A percentile compares a stretch with the other conserved stretches of the same genome.
Conservation (phyloP, 2,329 filamentous ascomycete genomes). For the Coniella lustricola region DNA sequence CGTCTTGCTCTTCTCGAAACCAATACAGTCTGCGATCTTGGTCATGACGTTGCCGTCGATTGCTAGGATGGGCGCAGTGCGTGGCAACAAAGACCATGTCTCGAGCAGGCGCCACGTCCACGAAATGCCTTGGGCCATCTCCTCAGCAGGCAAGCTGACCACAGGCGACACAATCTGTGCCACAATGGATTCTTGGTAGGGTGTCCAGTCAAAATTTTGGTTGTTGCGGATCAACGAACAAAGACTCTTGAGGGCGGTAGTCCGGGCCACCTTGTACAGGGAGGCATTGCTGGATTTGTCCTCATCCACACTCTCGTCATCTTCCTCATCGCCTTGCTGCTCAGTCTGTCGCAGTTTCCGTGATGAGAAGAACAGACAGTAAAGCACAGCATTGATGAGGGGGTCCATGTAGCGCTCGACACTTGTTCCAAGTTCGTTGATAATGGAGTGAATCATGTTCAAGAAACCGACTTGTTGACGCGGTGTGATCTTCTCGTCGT, state of each 20-base stretch:
- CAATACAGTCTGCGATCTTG: constrained; percentile 66
- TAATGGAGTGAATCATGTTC: constrained; percentile 83
- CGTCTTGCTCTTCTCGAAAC: constrained; percentile 55
- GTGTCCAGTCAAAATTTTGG: constrained; percentile 61
- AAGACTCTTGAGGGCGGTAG: constrained; percentile 74
- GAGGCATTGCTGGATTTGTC: constrained; percentile 44
- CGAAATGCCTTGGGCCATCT: constrained; percentile 86
- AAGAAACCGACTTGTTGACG: constrained; percentile 86
- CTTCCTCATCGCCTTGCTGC: constrained; percentile 30
- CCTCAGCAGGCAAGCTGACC: constrained; percentile 68
- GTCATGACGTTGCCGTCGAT: constrained; percentile 57
- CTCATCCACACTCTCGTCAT: constrained; percentile 23
- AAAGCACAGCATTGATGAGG: constrained; percentile 71
- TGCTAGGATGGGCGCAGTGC: constrained; percentile 60
- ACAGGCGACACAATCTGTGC: constrained; percentile 70
- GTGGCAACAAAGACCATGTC: constrained; percentile 67
- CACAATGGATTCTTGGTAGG: constrained; percentile 65
- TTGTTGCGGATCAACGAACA: constrained; percentile 71
- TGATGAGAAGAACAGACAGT: constrained; percentile 69
- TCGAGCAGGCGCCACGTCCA: constrained; percentile 73
- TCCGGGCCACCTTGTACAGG: constrained; percentile 58
- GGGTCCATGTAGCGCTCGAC: constrained; percentile 60
- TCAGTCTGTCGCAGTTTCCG: constrained; percentile 33
- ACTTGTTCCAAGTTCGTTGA: constrained; percentile 73
- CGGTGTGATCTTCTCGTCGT: constrained; percentile 52